phyloP scores from a whole-genome alignment of 2,329 filamentous ascomycete species.

The Chrysosphaeria jannelii region DNA sequence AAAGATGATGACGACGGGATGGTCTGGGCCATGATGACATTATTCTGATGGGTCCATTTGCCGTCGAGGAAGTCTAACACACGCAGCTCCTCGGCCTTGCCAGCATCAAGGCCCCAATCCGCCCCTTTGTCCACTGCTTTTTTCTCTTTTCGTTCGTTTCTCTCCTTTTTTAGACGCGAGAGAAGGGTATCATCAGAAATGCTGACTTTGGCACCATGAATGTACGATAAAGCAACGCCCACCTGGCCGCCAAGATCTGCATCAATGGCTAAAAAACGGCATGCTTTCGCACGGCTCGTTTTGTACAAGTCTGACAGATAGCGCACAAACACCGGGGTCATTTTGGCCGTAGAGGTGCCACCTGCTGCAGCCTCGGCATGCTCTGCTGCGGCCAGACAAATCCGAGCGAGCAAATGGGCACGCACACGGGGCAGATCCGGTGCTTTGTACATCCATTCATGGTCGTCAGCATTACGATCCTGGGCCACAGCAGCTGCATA shows the following conservation, averaged over 20 bases:
- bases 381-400: slow-evolving; percentile 68
- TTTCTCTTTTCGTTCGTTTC: slow-evolving; percentile 40
- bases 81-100: slow-evolving; percentile 53
- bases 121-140: slow-evolving; percentile 42
- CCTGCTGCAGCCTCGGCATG: slow-evolving; percentile 40
- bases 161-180: slow-evolving; percentile 38
- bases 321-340: slow-evolving; percentile 33
- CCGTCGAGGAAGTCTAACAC: slow-evolving; percentile 63
- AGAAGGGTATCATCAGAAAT: too few relatives aligned
- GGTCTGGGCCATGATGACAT: slow-evolving; percentile 62
- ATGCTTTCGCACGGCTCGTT: slow-evolving; percentile 57
- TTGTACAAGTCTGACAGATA: slow-evolving; percentile 51
- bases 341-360: slow-evolving; percentile 9
- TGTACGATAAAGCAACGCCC: slow-evolving; percentile 65
- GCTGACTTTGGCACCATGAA: slow-evolving; percentile 21
- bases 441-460: slow-evolving; percentile 88
- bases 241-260: slow-evolving; percentile 57
- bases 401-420: slow-evolving; percentile 57
- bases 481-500: slow-evolving; percentile 64
- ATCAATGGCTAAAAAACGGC: slow-evolving; percentile 72
- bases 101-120: slow-evolving; percentile 57
- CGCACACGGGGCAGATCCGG: slow-evolving; percentile 71
- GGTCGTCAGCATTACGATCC: slow-evolving; percentile 52
- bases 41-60: slow-evolving; percentile 83
- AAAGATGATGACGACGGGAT: slow-evolving; percentile 45